These are phyloP conservation scores for Pichia phayaonensis DNA, from an alignment of 805 yeast species.

Conservation along the genomic window DNA sequence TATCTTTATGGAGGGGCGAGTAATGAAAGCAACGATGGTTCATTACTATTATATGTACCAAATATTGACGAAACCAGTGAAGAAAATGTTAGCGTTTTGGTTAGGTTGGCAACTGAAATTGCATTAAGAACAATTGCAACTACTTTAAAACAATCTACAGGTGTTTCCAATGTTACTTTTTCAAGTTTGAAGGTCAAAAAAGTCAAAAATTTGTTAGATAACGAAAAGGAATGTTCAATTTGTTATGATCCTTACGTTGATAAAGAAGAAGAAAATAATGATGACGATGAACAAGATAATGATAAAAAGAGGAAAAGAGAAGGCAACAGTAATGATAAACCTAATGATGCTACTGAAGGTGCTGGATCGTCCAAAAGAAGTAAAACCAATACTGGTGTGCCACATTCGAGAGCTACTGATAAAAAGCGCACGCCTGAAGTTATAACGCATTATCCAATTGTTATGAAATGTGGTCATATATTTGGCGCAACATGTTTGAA, in stretches of 20 bases:
- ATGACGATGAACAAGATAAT: slow-evolving; percentile 2
- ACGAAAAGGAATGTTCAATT: slow-evolving; percentile 45
- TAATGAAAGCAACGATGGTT: slow-evolving; percentile 34
- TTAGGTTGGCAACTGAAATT: slow-evolving; percentile 60
- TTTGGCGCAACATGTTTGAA: slow-evolving; percentile 82
- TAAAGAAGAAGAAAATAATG: slow-evolving; percentile 8
- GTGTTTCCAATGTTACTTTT: slow-evolving; percentile 47
- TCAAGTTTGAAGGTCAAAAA: slow-evolving; percentile 38
- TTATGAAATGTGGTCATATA: slow-evolving; percentile 77
- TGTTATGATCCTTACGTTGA: slow-evolving; percentile 50
- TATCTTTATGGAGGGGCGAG: slow-evolving; percentile 26
- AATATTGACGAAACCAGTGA: slow-evolving; percentile 54
- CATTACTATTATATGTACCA: slow-evolving; percentile 59
- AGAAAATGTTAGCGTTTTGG: slow-evolving; percentile 50
- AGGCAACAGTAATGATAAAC: slow-evolving; percentile 5
- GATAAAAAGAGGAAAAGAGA: slow-evolving; percentile 7
- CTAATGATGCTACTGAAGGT: neutral
- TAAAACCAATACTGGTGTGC: slow-evolving; percentile 2
- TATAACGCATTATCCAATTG: slow-evolving; percentile 55
- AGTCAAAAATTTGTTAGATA: slow-evolving; percentile 23
- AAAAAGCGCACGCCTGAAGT: slow-evolving; percentile 5
- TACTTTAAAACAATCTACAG: slow-evolving; percentile 40
- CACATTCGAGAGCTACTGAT: slow-evolving; percentile 8
- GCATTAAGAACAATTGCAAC: slow-evolving; percentile 58
- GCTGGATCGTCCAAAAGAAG: neutral